Conservation (phyloP, 2,329 filamentous ascomycete species). For the Aspergillus novofumigatus region DNA sequence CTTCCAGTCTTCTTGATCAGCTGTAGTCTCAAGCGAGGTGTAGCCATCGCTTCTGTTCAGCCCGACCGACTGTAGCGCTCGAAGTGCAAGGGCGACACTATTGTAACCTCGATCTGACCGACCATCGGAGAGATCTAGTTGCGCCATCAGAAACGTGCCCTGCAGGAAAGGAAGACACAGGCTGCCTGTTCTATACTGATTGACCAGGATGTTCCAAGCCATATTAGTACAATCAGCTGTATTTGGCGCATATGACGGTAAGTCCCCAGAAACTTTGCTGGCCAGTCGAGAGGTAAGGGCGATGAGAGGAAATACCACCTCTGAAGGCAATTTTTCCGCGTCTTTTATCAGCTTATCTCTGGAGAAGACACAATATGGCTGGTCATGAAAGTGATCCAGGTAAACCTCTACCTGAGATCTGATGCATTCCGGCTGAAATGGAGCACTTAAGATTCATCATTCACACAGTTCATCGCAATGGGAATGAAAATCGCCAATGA, state of each 20-base stretch:
- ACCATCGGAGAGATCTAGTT: conserved; percentile 22
- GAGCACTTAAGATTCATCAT: background rate
- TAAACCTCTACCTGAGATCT: conserved; percentile 18
- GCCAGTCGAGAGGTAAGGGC: conserved; percentile 20
- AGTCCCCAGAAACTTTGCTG: conserved; percentile 1
- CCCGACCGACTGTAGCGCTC: conserved; percentile 18
- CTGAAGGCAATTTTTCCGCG: conserved; percentile 11
- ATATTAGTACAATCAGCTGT: conserved; percentile 10
- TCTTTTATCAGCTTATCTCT: conserved; percentile 15
- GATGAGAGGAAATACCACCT: conserved; percentile 19
- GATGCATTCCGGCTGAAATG: conserved; percentile 7
- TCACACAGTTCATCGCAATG: background rate
- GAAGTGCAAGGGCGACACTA: conserved; percentile 19
- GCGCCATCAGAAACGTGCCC: conserved; percentile 21
- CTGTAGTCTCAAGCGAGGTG: background rate
- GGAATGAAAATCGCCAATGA: background rate
- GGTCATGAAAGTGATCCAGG: conserved; percentile 21
- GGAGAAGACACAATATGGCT: conserved; percentile 22
- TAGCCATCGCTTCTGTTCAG: conserved; percentile 15
- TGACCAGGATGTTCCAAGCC: conserved; percentile 20
- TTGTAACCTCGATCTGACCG: conserved; percentile 17
- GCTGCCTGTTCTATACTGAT: conserved; percentile 11
- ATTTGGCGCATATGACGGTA: background rate
- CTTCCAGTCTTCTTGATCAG: conserved; percentile 13
- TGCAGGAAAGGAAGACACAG: conserved; percentile 19